phyloP scores from a whole-genome alignment of 495 filamentous ascomycete species.

The Neurospora intermedia region DNA sequence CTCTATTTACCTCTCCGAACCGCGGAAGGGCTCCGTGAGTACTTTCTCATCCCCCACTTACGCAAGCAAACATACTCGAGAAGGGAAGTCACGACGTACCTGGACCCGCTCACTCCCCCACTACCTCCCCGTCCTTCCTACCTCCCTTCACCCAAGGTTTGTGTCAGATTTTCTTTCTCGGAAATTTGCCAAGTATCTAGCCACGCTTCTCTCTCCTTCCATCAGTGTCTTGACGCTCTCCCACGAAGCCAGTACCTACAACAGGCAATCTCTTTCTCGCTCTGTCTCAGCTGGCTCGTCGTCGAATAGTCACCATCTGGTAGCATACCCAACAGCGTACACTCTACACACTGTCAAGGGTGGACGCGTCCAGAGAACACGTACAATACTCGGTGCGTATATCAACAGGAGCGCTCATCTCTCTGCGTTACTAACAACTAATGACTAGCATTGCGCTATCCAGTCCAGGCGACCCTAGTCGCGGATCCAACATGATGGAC shows the following conservation, averaged over 20 bases:
- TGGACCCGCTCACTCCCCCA: not conserved
- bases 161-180: not conserved
- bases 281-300: not conserved
- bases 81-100: not conserved
- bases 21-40: not conserved
- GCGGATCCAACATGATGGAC: not conserved
- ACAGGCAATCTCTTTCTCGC: not conserved
- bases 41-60: not conserved
- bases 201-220: not conserved
- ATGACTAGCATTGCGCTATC: not conserved
- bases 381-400: not conserved
- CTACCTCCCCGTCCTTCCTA: not conserved
- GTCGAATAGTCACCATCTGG: not conserved
- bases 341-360: not conserved
- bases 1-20: not conserved
- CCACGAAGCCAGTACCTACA: not conserved
- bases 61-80: not conserved
- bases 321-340: not conserved
- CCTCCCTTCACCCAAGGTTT: not conserved
- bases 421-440: not conserved
- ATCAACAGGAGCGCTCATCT: not conserved
- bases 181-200: not conserved
- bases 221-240: not conserved
- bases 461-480: not conserved
- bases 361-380: not conserved